Base-by-base conservation (phyloP, 257 asterid genomes). In the Striga asiatica region DNA sequence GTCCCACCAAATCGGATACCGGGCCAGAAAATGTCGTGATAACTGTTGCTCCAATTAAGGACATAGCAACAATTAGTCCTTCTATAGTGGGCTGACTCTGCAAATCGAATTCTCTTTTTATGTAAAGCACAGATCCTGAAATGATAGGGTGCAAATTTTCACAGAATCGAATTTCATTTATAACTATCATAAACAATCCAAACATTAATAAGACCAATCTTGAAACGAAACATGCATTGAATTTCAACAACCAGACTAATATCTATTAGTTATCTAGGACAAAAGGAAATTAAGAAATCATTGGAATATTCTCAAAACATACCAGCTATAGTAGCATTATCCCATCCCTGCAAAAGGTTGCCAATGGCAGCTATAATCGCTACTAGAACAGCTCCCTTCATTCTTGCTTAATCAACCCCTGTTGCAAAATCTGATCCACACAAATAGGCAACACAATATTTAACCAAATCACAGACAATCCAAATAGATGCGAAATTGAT, bases 311-410 rank as follows among this genome's bases (percentile, higher is more conserved):
- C 46, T 11, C 17, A 11, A 29, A 48, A 50, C 18, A 18, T 38
- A 91, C 99, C 99, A 72, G 99, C 99, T 39, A 92, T 92, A 19
- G 93, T 82, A n/a, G 98, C 98, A 71, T 91, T 91, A 37, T 91
- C 98, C 97, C 98, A 91, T 76, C 98, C 98, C 73, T 91, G 98
- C 78, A 87, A 66, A 60, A 91, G 8, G 64, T 91, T 91, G 14
- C 98, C 99, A 51, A 92, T 76, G 56, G 97, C 93, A 25, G 97
- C 95, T 32, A 80, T 81, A 60, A 88, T 66, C 1, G 99, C 95
- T 12, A 84, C 94, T 2, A 78, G 61, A 73, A 88, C 89, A 45
- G 95, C 87, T 57, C 94, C 94, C 47, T 75, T 79, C 98, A 88
- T 92, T 65, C 31, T 73, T 48, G 66, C 7, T 50, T 34, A 45